A percentile compares a stretch with the other conserved stretches of the same genome.
Evolutionary conservation across 768 basidiomycete genomes (phyloP).

Genomic region (Dendrothele bispora): DNA sequence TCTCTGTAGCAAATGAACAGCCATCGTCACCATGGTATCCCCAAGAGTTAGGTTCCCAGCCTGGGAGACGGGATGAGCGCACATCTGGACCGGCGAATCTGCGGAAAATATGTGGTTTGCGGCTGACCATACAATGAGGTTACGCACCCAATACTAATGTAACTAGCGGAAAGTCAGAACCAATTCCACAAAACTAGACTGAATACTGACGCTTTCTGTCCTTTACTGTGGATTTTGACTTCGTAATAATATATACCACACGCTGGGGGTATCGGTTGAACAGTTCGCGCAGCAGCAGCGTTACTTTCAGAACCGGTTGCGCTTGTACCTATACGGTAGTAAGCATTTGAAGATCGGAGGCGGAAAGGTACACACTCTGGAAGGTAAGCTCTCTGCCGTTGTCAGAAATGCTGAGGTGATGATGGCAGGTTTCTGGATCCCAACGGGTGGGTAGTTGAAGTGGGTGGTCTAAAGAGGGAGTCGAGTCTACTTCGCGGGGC

Average conservation of each 20-base stretch:
- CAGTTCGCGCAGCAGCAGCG: slow-evolving; percentile 81
- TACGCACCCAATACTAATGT: slow-evolving; percentile 78
- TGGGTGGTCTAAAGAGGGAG: slow-evolving; percentile 36
- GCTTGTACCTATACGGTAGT: slow-evolving; percentile 41
- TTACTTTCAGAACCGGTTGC: slow-evolving; percentile 73
- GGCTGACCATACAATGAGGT: no score
- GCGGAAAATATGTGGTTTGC: slow-evolving; percentile 8
- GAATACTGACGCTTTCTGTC: slow-evolving; percentile 68
- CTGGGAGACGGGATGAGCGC: slow-evolving; percentile 74
- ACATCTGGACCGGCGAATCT: slow-evolving; percentile 72
- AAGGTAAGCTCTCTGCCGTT: slow-evolving; percentile 78
- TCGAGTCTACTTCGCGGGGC: slow-evolving; percentile 25
- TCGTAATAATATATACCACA: slow-evolving; percentile 97
- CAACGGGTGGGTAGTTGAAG: slow-evolving; percentile 74
- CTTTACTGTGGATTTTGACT: slow-evolving; percentile 79
- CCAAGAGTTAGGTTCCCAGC: slow-evolving; percentile 86
- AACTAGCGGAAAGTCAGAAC: slow-evolving; percentile 41
- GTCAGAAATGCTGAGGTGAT: slow-evolving; percentile 56
- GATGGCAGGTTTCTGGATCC: slow-evolving; percentile 68
- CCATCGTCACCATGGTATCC: slow-evolving; percentile 95
- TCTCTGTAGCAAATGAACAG: slow-evolving; percentile 70
- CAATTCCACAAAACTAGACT: slow-evolving; percentile 4
- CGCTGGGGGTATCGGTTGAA: slow-evolving; percentile 74
- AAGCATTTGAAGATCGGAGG: slow-evolving; percentile 4
- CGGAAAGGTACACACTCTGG: slow-evolving; percentile 46